These are phyloP conservation scores for Phyllosticta citriasiana DNA, from an alignment of 2,329 filamentous ascomycete species.

Conservation along the genomic window DNA sequence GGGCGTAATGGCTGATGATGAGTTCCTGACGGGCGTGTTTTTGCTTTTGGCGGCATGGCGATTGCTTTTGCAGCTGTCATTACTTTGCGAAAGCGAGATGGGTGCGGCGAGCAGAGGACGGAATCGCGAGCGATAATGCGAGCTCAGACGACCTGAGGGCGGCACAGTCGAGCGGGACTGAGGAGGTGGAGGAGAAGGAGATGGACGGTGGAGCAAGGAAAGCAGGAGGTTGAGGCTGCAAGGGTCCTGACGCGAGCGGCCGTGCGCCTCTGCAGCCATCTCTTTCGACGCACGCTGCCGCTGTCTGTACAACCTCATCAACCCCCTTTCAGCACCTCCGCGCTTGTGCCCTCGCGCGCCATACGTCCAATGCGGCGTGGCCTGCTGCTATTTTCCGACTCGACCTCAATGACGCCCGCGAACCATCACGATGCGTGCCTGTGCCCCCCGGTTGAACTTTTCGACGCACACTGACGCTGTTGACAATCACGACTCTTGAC, in stretches of 20 bases:
- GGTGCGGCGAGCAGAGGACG: not conserved
- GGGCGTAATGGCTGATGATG: not conserved
- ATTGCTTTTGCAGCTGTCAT: not conserved
- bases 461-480: not conserved
- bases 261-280: not conserved
- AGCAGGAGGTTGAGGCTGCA: not conserved
- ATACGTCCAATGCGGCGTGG: not conserved
- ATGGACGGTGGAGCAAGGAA: not conserved
- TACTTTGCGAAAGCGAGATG: not conserved
- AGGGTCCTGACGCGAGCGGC: not conserved
- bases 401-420: conserved; percentile 7
- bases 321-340: conserved; percentile 5
- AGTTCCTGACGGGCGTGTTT: not conserved
- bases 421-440: conserved; percentile 9
- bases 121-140: not conserved
- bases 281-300: not conserved
- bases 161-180: not conserved
- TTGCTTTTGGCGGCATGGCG: not conserved
- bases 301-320: conserved; percentile 1
- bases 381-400: conserved; percentile 6
- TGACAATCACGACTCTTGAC: not conserved
- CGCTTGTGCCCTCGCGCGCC: conserved; percentile 3
- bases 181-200: not conserved
- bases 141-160: not conserved
- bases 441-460: conserved; percentile 3